These are phyloP conservation scores for Xylaria sp. DNA, from an alignment of 2,329 filamentous ascomycete genomes.

Conservation along the genomic window DNA sequence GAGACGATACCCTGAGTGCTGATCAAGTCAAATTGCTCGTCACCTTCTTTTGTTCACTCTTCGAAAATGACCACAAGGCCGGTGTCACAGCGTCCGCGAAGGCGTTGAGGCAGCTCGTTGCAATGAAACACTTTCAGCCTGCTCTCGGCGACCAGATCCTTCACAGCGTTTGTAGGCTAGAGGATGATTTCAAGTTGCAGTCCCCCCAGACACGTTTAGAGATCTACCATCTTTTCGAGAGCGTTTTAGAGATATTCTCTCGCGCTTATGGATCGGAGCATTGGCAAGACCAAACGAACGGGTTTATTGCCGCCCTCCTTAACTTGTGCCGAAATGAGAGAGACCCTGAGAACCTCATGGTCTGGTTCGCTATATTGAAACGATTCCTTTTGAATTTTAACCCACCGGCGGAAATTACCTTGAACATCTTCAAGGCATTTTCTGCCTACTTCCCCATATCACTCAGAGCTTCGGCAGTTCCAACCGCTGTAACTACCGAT, in stretches of 20 bases:
- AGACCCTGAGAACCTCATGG: slow-evolving; percentile 61
- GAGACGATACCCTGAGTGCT: slow-evolving; percentile 48
- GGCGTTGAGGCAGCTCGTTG: slow-evolving; percentile 55
- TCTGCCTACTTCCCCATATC: slow-evolving; percentile 68
- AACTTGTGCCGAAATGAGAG: slow-evolving; percentile 60
- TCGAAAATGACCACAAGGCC: slow-evolving; percentile 64
- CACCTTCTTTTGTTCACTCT: slow-evolving; percentile 63
- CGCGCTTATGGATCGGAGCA: slow-evolving; percentile 53
- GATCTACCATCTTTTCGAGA: slow-evolving; percentile 56
- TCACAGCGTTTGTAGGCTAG: slow-evolving; percentile 54
- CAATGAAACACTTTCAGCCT: slow-evolving; percentile 59
- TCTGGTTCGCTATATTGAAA: slow-evolving; percentile 60
- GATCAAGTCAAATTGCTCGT: slow-evolving; percentile 60
- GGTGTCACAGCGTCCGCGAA: slow-evolving; percentile 60
- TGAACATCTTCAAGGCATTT: slow-evolving; percentile 60
- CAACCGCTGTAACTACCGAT: slow-evolving; percentile 59
- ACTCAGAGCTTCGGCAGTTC: slow-evolving; percentile 56
- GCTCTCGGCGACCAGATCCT: slow-evolving; percentile 56
- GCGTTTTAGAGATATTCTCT: slow-evolving; percentile 50
- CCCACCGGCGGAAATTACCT: slow-evolving; percentile 52
- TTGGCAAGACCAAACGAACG: slow-evolving; percentile 49
- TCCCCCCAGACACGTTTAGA: slow-evolving; percentile 56
- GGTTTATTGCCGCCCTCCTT: slow-evolving; percentile 57
- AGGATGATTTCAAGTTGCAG: slow-evolving; percentile 63
- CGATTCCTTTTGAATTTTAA: slow-evolving; percentile 53